Conservation (phyloP, 2,329 filamentous ascomycete genomes). For the Dothistroma septosporum region DNA sequence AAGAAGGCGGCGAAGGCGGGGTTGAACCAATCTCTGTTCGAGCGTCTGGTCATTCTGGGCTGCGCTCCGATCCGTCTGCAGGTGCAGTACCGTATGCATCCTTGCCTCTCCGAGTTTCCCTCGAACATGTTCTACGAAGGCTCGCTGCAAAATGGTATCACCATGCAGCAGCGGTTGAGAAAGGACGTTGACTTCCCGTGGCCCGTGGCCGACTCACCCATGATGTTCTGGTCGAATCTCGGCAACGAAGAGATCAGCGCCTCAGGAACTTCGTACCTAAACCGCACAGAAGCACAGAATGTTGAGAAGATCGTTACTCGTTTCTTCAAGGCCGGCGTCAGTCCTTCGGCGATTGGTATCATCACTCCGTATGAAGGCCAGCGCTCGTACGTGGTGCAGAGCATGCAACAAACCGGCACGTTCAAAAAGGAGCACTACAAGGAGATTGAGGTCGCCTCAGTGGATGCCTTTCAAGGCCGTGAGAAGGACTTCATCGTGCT, state of each 20-base stretch:
- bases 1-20: constrained; percentile 98
- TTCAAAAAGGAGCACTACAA: constrained; percentile 99
- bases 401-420: constrained; percentile 96
- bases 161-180: constrained; percentile 78
- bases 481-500: constrained; percentile 99
- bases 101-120: constrained; percentile 91
- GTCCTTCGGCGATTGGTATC: constrained; percentile 87
- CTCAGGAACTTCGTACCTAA: constrained; percentile 95
- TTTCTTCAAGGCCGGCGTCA: constrained; percentile 98
- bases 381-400: constrained; percentile 95
- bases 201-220: constrained; percentile 88
- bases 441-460: constrained; percentile 95
- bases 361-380: constrained; percentile 99
- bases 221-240: constrained; percentile 99
- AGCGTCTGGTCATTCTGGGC: constrained; percentile 88
- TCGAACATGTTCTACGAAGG: constrained; percentile 99
- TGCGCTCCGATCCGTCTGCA: constrained; percentile 88
- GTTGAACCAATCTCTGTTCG: constrained; percentile 96
- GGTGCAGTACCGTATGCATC: constrained; percentile 98
- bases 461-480: constrained; percentile 97
- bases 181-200: constrained; percentile 97
- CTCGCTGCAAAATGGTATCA: constrained; percentile 92
- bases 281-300: constrained; percentile 93
- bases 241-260: constrained; percentile 98
- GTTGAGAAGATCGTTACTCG: constrained; percentile 98